These are phyloP conservation scores for Coemansia sp. DNA, from an alignment of 192 early-diverging fungal genomes.

Conservation along the genomic window DNA sequence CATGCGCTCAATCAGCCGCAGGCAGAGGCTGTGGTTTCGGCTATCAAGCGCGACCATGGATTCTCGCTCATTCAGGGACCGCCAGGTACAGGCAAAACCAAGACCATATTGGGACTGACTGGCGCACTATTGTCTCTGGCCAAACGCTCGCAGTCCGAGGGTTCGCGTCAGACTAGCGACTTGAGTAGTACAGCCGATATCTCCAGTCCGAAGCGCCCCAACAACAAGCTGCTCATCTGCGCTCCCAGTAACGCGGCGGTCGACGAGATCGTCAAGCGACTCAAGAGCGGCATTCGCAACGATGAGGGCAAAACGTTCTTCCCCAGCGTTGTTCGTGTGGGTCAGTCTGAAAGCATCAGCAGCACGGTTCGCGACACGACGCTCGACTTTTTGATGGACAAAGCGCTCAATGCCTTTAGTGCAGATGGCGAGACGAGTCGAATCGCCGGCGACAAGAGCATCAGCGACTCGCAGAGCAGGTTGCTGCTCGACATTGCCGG, in stretches of 20 bases:
- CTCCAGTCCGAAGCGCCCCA: background rate
- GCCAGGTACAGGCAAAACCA: constrained; percentile 80
- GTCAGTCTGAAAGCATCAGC: constrained; percentile 73
- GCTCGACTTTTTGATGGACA: constrained; percentile 70
- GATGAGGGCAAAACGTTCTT: constrained; percentile 58
- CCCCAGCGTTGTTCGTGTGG: constrained; percentile 84
- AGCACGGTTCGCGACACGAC: constrained; percentile 71
- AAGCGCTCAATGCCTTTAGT: constrained; percentile 56
- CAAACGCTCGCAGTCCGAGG: background rate
- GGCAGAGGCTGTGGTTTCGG: constrained; percentile 78
- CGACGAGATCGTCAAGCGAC: constrained; percentile 90
- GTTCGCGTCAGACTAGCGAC: background rate
- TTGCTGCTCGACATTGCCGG: constrained; percentile 34
- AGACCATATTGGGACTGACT: constrained; percentile 86
- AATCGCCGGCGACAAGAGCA: constrained; percentile 8
- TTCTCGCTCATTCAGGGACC: constrained; percentile 90
- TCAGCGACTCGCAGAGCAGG: constrained; percentile 28
- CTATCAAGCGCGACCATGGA: constrained; percentile 65
- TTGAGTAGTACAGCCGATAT: background rate
- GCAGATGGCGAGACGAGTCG: constrained; percentile 4
- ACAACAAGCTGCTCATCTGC: constrained; percentile 80
- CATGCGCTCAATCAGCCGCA: constrained; percentile 93
- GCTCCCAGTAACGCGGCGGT: constrained; percentile 97
- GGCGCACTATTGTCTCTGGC: constrained; percentile 60
- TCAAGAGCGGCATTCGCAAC: constrained; percentile 73